Evolutionary conservation across 2,329 filamentous ascomycete genomes (phyloP), one percentile per base, ranked within the genome.

Genomic region (Dactylellina leptospora): DNA sequence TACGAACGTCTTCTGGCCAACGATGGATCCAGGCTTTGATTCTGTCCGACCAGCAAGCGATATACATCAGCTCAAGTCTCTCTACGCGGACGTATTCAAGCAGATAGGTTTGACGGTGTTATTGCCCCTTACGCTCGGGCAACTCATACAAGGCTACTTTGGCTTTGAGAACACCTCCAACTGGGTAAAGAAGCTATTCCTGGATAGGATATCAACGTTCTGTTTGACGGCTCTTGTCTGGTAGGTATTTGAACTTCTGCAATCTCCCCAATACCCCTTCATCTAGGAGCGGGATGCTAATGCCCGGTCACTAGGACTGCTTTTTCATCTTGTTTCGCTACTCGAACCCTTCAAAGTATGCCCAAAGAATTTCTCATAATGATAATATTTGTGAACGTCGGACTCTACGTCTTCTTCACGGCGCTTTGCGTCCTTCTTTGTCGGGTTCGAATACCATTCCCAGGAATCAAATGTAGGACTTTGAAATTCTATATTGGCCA

Each of bases 91-190:
- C 62, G 88, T 91, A 1, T 87, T 90, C 74, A 86, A 85, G 80
- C 88, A 90, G 77, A 81, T 91, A 0, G 87, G 88, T 0, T 80
- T 91, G 8, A 88, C 86, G 16, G 86, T 90, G 0, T 81, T 91
- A 55, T 63, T 90, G 18, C 89, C 89, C 0, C 82, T 91, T 64
- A 79, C 83, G 0, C 81, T 86, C 0, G 88, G 89, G 0, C 89
- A 91, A 77, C 75, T 82, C 0, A 77, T 89, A 2, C 85, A 70
- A 44, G 63, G 87, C 33, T 83, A 81, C 79, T 76, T 78, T 16
- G 83, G 81, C 76, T 80, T 81, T 44, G 83, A 83, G 73, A 79
- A 82, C 28, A 88, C 86, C 50, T 82, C 84, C 1, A 83, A 82
- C 75, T 78, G 82, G 1, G 79, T 88, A 60, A 81, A 83, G 62